Base-by-base conservation (phyloP, 306 rosid genomes). In the Fragaria ananassa region DNA sequence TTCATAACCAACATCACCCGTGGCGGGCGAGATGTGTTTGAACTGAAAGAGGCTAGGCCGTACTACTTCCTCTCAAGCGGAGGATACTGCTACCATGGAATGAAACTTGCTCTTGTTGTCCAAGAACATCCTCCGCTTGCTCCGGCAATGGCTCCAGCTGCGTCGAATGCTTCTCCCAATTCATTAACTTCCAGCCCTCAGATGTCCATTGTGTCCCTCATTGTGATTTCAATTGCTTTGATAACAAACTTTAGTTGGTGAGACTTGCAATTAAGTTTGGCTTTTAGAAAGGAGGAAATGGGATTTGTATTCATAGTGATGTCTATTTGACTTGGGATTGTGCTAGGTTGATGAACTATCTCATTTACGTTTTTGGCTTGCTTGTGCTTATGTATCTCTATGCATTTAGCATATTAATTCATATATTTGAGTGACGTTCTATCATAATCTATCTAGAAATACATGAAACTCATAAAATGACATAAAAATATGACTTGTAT, bases 21-120 rank as follows among this genome's bases (percentile, higher is more conserved):
- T 0, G 98, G 93, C 3, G 98, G 97, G 1, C 83, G 97, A 0
- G 97, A 93, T 2, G 98, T 93, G 76, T 88, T 82, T 54, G 82
- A 91, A 25, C 58, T 91, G 34, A 82, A 69, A 0, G 92, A 89
- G 77, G 68, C 83, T 15, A 81, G 64, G 50, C 84, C 88, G 0
- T 91, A 93, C 66, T 93, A 88, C 78, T 93, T 67, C 81, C 49
- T 89, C 46, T 67, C 89, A 0, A 50, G 89, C 0, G 93, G 93
- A 57, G 96, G 96, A 9, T 91, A 89, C 74, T 93, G 96, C 79
- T 93, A 68, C 25, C 88, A 88, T 4, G 92, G 93, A 25, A 88
- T 91, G 93, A 89, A 67, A 72, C 85, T 88, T 61, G 78, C 83
- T 9, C 80, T 93, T 41, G 0, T 13, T 0, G 89, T 89, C 44